A percentile compares a stretch with the other conserved stretches of the same genome.
Evolutionary conservation across 805 yeast genomes (phyloP).

Genomic region (Metschnikowia vanudenii): DNA sequence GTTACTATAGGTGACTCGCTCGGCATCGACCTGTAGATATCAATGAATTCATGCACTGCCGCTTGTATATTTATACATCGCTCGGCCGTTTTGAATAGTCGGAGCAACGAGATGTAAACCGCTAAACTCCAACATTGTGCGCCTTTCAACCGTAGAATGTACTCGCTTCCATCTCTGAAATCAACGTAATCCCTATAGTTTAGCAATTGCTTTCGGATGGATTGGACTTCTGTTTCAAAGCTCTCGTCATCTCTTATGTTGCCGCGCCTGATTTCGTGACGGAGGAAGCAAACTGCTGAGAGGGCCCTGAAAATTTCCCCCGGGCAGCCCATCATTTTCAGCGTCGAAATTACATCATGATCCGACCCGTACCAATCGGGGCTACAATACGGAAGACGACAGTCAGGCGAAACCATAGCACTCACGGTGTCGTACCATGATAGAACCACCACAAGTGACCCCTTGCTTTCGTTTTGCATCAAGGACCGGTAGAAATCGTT

Average conservation of each 20-base stretch:
- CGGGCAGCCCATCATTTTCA: slow-evolving; percentile 59
- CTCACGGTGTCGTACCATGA: slow-evolving; percentile 62
- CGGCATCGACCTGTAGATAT: slow-evolving; percentile 46
- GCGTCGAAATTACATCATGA: slow-evolving; percentile 44
- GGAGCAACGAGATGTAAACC: slow-evolving; percentile 26
- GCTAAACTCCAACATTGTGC: slow-evolving; percentile 60
- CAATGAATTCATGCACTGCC: slow-evolving; percentile 46
- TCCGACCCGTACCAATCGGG: slow-evolving; percentile 52
- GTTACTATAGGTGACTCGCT: slow-evolving; percentile 48
- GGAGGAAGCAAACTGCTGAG: slow-evolving; percentile 42
- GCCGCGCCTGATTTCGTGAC: slow-evolving; percentile 24
- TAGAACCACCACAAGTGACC: slow-evolving; percentile 49
- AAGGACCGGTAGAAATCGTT: slow-evolving; percentile 39
- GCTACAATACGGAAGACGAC: slow-evolving; percentile 52
- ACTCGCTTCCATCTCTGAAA: slow-evolving; percentile 25
- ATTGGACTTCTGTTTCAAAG: slow-evolving; percentile 24
- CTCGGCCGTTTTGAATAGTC: slow-evolving; percentile 28
- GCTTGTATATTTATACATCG: slow-evolving; percentile 28
- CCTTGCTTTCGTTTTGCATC: slow-evolving; percentile 47
- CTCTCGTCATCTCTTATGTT: slow-evolving; percentile 10
- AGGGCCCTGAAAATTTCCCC: slow-evolving; percentile 53
- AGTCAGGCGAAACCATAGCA: slow-evolving; percentile 56
- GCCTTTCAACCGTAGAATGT: slow-evolving; percentile 44
- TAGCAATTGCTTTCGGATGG: slow-evolving; percentile 35
- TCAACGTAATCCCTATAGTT: slow-evolving; percentile 48